Evolutionary conservation across 768 basidiomycete species (phyloP), one percentile per base, ranked within the genome.

Genomic region (Leccinum subtestaceum): DNA sequence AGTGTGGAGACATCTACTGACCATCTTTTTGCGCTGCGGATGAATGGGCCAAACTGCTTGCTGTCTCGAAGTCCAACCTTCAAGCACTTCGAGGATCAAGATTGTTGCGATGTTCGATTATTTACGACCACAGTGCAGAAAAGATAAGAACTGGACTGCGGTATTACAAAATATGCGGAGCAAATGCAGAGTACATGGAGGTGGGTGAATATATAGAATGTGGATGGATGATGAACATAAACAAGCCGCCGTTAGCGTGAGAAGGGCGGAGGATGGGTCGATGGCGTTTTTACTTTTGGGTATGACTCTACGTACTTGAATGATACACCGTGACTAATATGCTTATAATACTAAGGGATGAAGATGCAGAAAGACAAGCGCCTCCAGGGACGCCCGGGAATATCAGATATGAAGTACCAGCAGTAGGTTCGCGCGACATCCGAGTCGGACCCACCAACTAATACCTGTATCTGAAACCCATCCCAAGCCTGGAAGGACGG

Each of bases 391-490:
- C 15, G 47, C 47, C 25, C 36, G 29, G 50, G 25, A 1, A 45
- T 38, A 45, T 27, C 59, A 57, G 48, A 60, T 50, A 55, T 45
- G 34, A 52, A 47, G 59, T 53, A 53, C 36, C 21, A 55, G 56
- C 6, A 53, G 57, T 29, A 47, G 57, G 31, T 17, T 47, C 53
- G 27, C 13, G 19, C 27, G 45, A 34, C 36, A 43, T 54, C 55
- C 45, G 51, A 45, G 19, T 21, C 43, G 19, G 11, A 12, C 10
- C n/a, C 19, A n/a, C 52, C 61, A 38, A 58, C 59, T 68, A 65
- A 63, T 60, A 61, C 52, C 64, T 63, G 56, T 74, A 63, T 60
- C 71, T 69, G 59, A 63, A 67, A 19, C 69, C 73, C 62, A 67
- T 73, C 47, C 73, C 73, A 19, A 66, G 43, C 29, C 59, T 59